Evolutionary conservation across 2,329 filamentous ascomycete species (phyloP), one percentile per base, ranked within the genome.

Genomic region (Akanthomyces uredinophilus): DNA sequence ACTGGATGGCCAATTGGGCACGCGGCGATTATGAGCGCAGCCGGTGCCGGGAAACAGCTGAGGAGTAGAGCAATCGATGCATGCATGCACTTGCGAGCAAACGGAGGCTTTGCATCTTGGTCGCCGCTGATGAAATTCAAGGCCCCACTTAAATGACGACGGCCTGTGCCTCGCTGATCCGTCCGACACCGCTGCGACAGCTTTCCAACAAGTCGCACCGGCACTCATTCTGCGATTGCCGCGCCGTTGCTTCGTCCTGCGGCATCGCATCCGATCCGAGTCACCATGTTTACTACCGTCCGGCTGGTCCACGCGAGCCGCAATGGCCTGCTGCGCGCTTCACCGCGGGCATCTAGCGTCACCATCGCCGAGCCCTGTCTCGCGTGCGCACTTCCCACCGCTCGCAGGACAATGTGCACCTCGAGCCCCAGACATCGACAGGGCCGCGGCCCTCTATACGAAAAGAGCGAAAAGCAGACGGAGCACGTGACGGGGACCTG

Each of bases 1-100:
- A 64, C 6, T 66, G 65, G 65, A 64, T 65, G 64, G 56, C 43
- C 7, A 52, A 53, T 14, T 65, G 60, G 61, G 83, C 49, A 24
- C 22, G 24, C 2, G n/a, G 32, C 50, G 55, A 58, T 58, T 41
- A 49, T n/a, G 29, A 46, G 55, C 44, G 55, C 41, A 54, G 22
- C 51, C 13, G 32, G 32, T 10, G 22, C 51, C 13, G 32, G 32
- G 11, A 35, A 35, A 8, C n/a, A n/a, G 32, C 2, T 35, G 11
- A 35, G 10, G 10, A 35, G 32, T 8, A 35, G 11, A 8, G 7
- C 32, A 35, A 35, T 4, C 27, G 4, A 35, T 8, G 7, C 11
- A 35, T 35, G 32, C 11, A 35, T 35, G 32, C 32, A 11, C 32
- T 10, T 8, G 7, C 32, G 32, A 11, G 11, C 7, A 35, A 35